These are phyloP conservation scores for Phytophthora syringae DNA, from an alignment of 352 stramenopile species.

Conservation along the genomic window DNA sequence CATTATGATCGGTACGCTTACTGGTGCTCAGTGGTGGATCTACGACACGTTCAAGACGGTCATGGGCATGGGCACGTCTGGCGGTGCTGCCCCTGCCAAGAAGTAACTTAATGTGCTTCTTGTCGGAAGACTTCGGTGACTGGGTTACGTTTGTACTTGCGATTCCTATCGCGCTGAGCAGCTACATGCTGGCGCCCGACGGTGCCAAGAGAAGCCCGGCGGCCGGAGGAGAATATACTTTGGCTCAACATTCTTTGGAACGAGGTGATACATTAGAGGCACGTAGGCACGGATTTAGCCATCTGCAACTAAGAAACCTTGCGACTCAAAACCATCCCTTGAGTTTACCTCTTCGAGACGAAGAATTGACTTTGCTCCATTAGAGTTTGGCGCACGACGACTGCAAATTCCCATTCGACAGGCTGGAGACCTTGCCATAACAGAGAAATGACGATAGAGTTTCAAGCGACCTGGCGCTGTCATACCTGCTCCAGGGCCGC, in stretches of 20 bases:
- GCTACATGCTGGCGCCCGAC: background rate
- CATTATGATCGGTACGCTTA: slow-evolving; percentile 97
- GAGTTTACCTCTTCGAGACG: background rate
- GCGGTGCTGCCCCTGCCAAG: slow-evolving; percentile 72
- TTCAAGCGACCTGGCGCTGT: too few species aligned
- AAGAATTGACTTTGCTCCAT: too few species aligned
- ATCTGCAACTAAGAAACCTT: slow-evolving; percentile 31
- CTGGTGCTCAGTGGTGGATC: slow-evolving; percentile 97
- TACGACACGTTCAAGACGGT: slow-evolving; percentile 96
- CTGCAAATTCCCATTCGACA: too few species aligned
- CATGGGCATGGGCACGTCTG: slow-evolving; percentile 92
- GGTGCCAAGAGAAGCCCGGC: slow-evolving; percentile 28
- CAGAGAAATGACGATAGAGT: too few species aligned
- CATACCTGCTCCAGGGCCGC: too few species aligned
- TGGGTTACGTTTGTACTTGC: slow-evolving; percentile 13
- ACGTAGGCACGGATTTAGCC: slow-evolving; percentile 20
- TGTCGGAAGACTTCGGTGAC: slow-evolving; percentile 16
- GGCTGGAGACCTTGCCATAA: too few species aligned
- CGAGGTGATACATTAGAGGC: slow-evolving; percentile 20
- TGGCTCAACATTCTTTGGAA: slow-evolving; percentile 27
- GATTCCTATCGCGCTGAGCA: background rate
- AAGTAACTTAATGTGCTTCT: slow-evolving; percentile 60
- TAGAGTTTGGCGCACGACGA: background rate
- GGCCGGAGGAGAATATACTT: slow-evolving; percentile 12
- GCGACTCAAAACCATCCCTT: slow-evolving; percentile 7